Evolutionary conservation across 2,329 filamentous ascomycete genomes (phyloP), one percentile per base, ranked within the genome.

Genomic region (Nemania diffusa): DNA sequence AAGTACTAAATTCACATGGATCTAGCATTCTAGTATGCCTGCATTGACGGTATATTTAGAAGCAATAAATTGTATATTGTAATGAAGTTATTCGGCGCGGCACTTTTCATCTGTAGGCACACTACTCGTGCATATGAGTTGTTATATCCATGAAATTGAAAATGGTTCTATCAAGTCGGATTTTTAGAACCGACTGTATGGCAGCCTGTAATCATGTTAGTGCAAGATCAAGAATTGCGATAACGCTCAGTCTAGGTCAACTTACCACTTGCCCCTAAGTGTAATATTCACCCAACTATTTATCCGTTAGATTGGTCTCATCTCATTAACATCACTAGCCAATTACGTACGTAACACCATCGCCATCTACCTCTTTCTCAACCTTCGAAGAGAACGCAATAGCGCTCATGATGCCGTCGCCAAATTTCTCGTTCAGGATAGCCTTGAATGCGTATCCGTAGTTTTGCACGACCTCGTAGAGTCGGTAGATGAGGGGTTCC

Each of bases 391-490:
- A 92, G 79, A 97, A 97, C 17, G 90, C 89, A 76, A 97, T 97
- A 0, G 94, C 95, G 77, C 93, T 97, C 95, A 98, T 97, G 77
- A 98, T 98, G 0, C 95, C 95, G 77, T 94, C 92, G 0, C 92
- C 92, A 77, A 93, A 94, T 85, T 97, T 97, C 86, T 98, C 95
- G 73, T 98, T 97, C 79, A 97, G 79, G 4, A 98, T 88, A 0
- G 94, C 94, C 85, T 97, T 97, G 82, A 97, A 97, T 0, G 94
- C 92, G 79, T 97, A 97, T 0, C 95, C 95, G 76, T 97, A 97
- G 79, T 97, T 98, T 83, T 97, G 94, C 69, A 98, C 91, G 77
- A 97, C 92, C 84, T 98, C 95, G 79, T 93, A 97, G 67, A 97
- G 79, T 2, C 95, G 85, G 80, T 98, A 98, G 77, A 97, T 94